Evolutionary conservation across 768 basidiomycete species (phyloP), one percentile per base, ranked within the genome.

Genomic region (Termitomyces sp.): DNA sequence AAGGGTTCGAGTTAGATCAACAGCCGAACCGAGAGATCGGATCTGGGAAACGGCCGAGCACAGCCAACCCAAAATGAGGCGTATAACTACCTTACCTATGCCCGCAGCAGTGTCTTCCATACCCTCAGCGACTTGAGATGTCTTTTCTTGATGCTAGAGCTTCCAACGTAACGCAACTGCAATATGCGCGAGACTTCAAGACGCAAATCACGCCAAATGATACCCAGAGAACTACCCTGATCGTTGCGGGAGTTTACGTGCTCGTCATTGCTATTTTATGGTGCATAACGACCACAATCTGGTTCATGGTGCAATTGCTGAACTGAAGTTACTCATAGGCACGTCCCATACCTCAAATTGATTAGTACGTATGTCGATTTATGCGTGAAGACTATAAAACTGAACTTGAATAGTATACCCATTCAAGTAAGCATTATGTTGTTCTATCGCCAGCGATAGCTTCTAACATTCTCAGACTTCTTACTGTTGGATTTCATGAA

Each of bases 401-500:
- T 42, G 39, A 31, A 15, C 24, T 42, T 42, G 15, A 22, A 39
- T 41, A 93, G 91, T 94, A 68, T 94, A 94, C 70, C 93, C 92
- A 5, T 94, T 94, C 82, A 94, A 94, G 92, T 92, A 73, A 73
- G 85, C 61, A n/a, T 54, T 8, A 20, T 15, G n/a, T 54, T 7
- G 27, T 22, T 24, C 46, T 30, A 18, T 20, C n/a, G 12, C 24
- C 22, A 9, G 18, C 16, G 0, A 22, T 57, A 36, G 20, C 20
- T 61, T 53, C 52, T 18, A 42, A n/a, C 22, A 56, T 18, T 18
- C 9, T 42, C 57, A 91, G 91, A 66, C 70, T 93, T 55, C 79
- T 93, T 53, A 93, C 92, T 1, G 92, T 94, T 49, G 92, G 92
- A 50, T 93, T 94, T 68, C 92, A 94, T 72, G 92, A 94, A 77